Evolutionary conservation across 2,329 filamentous ascomycete genomes (phyloP).

Genomic region (Periconia sp.): DNA sequence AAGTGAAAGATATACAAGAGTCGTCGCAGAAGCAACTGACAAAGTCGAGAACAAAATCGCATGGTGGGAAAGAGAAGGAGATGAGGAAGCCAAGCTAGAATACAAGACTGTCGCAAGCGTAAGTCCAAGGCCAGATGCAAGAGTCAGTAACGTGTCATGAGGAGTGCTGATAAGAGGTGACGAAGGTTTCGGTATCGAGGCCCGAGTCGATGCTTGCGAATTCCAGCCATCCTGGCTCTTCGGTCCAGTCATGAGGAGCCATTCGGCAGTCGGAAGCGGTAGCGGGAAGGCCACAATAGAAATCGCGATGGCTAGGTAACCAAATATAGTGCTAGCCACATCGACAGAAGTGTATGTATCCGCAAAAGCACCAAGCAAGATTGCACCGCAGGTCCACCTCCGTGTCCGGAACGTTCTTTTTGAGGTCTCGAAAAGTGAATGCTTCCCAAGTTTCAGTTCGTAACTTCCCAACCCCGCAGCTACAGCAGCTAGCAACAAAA

Average conservation of each 20-base stretch:
- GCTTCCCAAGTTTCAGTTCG: constrained; percentile 39
- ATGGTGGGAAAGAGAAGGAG: constrained; percentile 38
- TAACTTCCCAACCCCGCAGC: constrained; percentile 52
- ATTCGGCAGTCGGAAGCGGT: constrained; percentile 49
- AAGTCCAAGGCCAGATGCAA: constrained; percentile 48
- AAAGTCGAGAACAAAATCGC: constrained; percentile 48
- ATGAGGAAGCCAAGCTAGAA: constrained; percentile 39
- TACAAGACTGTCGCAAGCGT: constrained; percentile 44
- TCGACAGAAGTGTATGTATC: constrained; percentile 39
- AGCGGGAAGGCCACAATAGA: constrained; percentile 58
- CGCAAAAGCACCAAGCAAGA: constrained; percentile 39
- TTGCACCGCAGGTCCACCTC: constrained; percentile 42
- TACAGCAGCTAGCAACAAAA: constrained; percentile 56
- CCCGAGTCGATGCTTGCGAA: constrained; percentile 24
- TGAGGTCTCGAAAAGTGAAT: constrained; percentile 35
- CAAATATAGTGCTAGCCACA: constrained; percentile 42
- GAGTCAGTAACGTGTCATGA: constrained; percentile 50
- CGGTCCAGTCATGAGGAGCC: constrained; percentile 33
- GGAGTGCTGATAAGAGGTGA: constrained; percentile 46
- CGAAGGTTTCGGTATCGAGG: constrained; percentile 38
- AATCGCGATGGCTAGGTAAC: constrained; percentile 54
- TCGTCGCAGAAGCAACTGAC: constrained; percentile 51
- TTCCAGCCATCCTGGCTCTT: constrained; percentile 30
- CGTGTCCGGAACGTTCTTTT: constrained; percentile 45
- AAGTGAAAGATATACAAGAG: constrained; percentile 50